phyloP scores from a whole-genome alignment of 1,284 basidiomycete species.

The Cystobasidium slooffiae region DNA sequence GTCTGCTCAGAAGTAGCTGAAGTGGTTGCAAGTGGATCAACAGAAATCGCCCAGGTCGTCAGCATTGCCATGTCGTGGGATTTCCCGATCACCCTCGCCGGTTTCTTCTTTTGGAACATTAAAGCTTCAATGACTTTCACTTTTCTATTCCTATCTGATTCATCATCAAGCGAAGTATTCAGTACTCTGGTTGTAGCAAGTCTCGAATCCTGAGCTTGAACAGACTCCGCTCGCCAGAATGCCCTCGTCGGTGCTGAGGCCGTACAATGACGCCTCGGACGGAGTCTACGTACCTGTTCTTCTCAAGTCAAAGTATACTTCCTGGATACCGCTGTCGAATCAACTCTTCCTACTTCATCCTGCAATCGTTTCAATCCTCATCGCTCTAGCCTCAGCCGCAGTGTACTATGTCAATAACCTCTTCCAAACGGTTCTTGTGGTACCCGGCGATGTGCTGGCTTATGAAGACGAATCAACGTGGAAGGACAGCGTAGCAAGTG shows the following conservation, averaged over 20 bases:
- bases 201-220: background rate
- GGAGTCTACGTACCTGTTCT: conserved; percentile 15
- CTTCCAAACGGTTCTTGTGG: conserved; percentile 19
- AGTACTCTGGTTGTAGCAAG: no score
- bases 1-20: background rate
- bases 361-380: conserved; percentile 11
- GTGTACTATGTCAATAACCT: conserved; percentile 27
- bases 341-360: conserved; percentile 34
- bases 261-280: conserved; percentile 26
- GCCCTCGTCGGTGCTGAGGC: conserved; percentile 31
- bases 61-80: background rate
- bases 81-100: conserved; percentile 6
- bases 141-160: background rate
- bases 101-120: conserved; percentile 19
- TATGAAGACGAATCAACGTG: conserved; percentile 11
- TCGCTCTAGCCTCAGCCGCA: conserved; percentile 13
- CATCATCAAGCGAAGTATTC: no score
- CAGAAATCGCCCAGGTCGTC: background rate
- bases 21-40: background rate
- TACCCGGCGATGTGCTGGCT: conserved; percentile 6
- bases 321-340: conserved; percentile 45
- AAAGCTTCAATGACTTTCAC: background rate
- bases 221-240: conserved; percentile 1
- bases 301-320: conserved; percentile 38
- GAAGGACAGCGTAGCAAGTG: conserved; percentile 30